Evolutionary conservation across 1,139 yeast species (phyloP), one percentile per base, ranked within the genome.

Genomic region (Candida tropicalis): DNA sequence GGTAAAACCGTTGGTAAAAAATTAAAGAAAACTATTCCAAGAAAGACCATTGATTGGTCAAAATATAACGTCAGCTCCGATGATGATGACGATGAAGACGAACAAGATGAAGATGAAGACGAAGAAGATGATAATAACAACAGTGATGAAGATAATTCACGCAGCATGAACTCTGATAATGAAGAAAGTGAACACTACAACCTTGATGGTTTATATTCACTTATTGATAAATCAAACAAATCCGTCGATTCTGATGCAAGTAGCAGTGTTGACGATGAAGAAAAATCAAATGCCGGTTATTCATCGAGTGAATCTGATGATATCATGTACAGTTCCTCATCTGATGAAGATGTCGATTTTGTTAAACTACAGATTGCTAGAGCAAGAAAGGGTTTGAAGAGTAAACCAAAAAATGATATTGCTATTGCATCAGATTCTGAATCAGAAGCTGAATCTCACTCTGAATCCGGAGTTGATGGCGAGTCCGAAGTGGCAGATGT

Each of bases 291-390:
- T 31, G n/a, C 11, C 15, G 16, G 9, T 11, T n/a, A 18, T 28
- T 36, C 39, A 27, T 18, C 24, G 13, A 66, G 62, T 13, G 49
- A 45, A 16, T 62, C 62, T 27, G 70, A 62, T 24, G 67, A 65
- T 20, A 65, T 60, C 13, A 63, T 56, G 17, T 55, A 49, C 15
- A 61, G 59, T 25, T 60, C 60, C 7, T 60, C 60, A 7, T 75
- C 83, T 4, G 78, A 83, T 11, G 85, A 82, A 50, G 84, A 81
- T 52, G 81, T 84, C 3, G 93, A 85, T 61, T 84, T 82, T 57
- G 86, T 84, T 12, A 79, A 77, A 59, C 64, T 84, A 47, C 86
- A 86, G 35, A 87, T 84, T 7, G 76, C 71, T 15, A 67, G 77
- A 46, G 79, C 78, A 5, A 58, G 72, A 53, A 78, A 62, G 45